phyloP scores from a whole-genome alignment of 768 basidiomycete species.

The Pisolithus marmoratus region DNA sequence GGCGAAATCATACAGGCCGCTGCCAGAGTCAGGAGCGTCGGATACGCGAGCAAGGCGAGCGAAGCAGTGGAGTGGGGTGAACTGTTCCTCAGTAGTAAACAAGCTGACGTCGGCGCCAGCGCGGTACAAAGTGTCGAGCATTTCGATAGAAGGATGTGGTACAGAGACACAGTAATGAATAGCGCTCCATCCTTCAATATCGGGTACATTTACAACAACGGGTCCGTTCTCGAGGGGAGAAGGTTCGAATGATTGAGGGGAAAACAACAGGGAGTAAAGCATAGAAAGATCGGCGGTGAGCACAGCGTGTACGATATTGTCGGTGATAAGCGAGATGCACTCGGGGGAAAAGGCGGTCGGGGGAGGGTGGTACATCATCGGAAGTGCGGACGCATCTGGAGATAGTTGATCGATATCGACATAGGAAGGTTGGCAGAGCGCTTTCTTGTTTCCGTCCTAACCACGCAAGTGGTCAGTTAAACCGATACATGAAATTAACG shows the following conservation, averaged over 20 bases:
- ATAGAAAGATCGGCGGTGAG: slow-evolving; percentile 43
- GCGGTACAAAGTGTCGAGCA: slow-evolving; percentile 66
- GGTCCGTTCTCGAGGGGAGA: slow-evolving; percentile 34
- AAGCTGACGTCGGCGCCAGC: slow-evolving; percentile 72
- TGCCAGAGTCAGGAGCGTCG: slow-evolving; percentile 29
- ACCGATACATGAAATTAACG: slow-evolving; percentile 1
- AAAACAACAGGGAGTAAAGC: slow-evolving; percentile 52
- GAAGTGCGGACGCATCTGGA: slow-evolving; percentile 16
- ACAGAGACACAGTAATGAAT: slow-evolving; percentile 65
- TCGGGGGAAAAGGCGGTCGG: slow-evolving; percentile 33
- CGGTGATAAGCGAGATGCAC: slow-evolving; percentile 38
- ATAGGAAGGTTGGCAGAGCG: slow-evolving; percentile 19
- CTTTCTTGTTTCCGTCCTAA: slow-evolving; percentile 29
- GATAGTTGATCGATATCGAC: slow-evolving; percentile 20
- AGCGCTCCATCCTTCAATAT: slow-evolving; percentile 64
- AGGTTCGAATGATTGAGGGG: slow-evolving; percentile 38
- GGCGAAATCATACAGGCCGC: slow-evolving; percentile 50
- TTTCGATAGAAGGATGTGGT: slow-evolving; percentile 48
- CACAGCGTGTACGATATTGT: slow-evolving; percentile 51
- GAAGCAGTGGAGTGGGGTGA: slow-evolving; percentile 64
- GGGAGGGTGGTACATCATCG: slow-evolving; percentile 25
- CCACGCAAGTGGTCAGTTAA: slow-evolving; percentile 1
- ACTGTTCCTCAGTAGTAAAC: slow-evolving; percentile 59
- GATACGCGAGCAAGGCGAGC: slow-evolving; percentile 36
- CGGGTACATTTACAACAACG: slow-evolving; percentile 62